phyloP scores from a whole-genome alignment of 768 basidiomycete species.

The Hypsizygus marmoreus region DNA sequence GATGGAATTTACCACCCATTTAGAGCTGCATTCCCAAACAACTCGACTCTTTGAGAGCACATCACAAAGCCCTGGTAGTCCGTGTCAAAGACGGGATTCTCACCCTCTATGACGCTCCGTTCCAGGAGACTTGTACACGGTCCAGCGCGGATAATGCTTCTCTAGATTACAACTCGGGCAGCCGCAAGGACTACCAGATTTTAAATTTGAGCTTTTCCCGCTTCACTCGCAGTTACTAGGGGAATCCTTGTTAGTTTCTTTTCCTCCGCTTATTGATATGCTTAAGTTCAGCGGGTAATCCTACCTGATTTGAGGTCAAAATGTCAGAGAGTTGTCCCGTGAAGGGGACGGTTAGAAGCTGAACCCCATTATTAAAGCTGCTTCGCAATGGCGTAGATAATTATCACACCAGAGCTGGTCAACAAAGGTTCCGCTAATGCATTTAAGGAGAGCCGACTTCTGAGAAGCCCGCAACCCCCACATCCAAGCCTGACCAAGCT shows the following conservation, averaged over 20 bases:
- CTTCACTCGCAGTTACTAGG: conserved; percentile 88
- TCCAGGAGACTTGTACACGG: conserved; percentile 80
- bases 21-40: conserved; percentile 87
- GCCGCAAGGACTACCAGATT: conserved; percentile 65
- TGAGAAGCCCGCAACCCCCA: conserved; percentile 33
- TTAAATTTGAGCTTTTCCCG: conserved; percentile 83
- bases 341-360: conserved; percentile 4
- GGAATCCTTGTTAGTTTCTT: conserved; percentile 92
- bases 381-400: conserved; percentile 4
- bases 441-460: conserved; percentile 13
- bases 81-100: conserved; percentile 63
- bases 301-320: conserved; percentile 79
- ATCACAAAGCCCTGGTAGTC: conserved; percentile 67
- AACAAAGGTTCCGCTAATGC: conserved; percentile 11
- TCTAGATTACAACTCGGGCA: conserved; percentile 79
- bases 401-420: conserved; percentile 9
- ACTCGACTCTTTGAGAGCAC: conserved; percentile 79
- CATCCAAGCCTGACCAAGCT: conserved; percentile 37
- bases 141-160: conserved; percentile 72
- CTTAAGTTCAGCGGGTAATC: conserved; percentile 87
- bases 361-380: background rate
- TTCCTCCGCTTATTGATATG: conserved; percentile 90
- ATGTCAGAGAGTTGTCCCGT: conserved; percentile 8
- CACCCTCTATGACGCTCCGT: conserved; percentile 80
- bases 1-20: conserved; percentile 83